These are phyloP conservation scores for Hypholoma fasciculare DNA, from an alignment of 768 basidiomycete genomes.

Conservation along the genomic window DNA sequence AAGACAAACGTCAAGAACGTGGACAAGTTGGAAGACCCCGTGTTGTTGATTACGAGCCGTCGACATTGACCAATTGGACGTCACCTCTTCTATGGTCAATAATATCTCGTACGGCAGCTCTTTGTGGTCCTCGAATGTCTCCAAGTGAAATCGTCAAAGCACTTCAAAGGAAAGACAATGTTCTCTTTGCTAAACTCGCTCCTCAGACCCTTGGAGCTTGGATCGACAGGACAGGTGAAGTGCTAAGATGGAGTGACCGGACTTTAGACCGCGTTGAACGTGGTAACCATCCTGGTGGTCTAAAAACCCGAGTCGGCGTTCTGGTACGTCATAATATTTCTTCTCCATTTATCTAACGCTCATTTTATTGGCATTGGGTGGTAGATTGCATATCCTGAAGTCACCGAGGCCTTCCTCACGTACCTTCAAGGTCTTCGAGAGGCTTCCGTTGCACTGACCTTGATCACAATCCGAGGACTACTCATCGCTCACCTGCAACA, in stretches of 20 bases:
- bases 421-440: background rate
- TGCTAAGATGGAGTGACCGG: slow-evolving; percentile 19
- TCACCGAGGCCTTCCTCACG: background rate
- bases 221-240: slow-evolving; percentile 21
- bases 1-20: background rate
- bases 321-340: too few relatives aligned
- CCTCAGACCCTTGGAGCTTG: slow-evolving; percentile 21
- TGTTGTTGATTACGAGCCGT: background rate
- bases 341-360: too few relatives aligned
- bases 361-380: too few relatives aligned
- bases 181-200: slow-evolving; percentile 14
- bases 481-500: slow-evolving; percentile 9
- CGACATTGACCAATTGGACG: background rate
- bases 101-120: background rate
- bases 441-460: background rate
- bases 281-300: slow-evolving; percentile 13
- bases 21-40: background rate
- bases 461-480: slow-evolving; percentile 5
- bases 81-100: background rate
- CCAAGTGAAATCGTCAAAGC: slow-evolving; percentile 12
- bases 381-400: too few relatives aligned
- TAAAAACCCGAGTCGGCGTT: slow-evolving; percentile 8
- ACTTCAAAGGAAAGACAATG: slow-evolving; percentile 15
- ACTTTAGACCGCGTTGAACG: slow-evolving; percentile 7
- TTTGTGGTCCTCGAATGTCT: slow-evolving; percentile 2